phyloP scores from a whole-genome alignment of 192 early-diverging fungal species.

The Backusella mclennaniae region DNA sequence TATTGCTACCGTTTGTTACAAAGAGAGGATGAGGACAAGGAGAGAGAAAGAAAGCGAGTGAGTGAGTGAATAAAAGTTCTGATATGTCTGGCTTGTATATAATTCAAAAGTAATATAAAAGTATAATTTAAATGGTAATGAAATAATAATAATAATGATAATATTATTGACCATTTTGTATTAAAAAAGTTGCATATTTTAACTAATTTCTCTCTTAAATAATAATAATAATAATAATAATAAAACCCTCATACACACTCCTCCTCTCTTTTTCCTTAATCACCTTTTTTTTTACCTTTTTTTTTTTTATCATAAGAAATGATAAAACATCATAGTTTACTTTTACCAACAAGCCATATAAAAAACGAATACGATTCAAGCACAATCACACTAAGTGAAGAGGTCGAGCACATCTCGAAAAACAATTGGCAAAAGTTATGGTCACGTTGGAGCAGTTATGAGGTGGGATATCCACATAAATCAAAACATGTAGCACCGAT shows the following conservation, averaged over 20 bases:
- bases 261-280: background rate
- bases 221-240: background rate
- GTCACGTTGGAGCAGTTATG: constrained; percentile 6
- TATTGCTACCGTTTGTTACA: no score
- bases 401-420: background rate
- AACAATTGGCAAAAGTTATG: constrained; percentile 1
- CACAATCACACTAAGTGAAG: background rate
- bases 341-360: background rate
- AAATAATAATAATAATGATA: background rate
- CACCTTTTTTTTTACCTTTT: background rate
- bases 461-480: background rate
- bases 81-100: background rate
- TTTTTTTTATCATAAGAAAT: background rate
- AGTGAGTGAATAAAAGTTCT: background rate
- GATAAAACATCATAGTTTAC: background rate
- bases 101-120: background rate
- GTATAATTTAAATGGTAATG: no score
- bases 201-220: background rate
- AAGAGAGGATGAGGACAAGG: background rate
- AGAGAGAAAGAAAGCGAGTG: background rate
- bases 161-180: background rate
- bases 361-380: background rate
- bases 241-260: background rate
- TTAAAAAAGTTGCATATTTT: constrained; percentile 2
- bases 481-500: background rate